These are phyloP conservation scores for Fusarium sp. DNA, from an alignment of 2,329 filamentous ascomycete genomes.

Conservation along the genomic window DNA sequence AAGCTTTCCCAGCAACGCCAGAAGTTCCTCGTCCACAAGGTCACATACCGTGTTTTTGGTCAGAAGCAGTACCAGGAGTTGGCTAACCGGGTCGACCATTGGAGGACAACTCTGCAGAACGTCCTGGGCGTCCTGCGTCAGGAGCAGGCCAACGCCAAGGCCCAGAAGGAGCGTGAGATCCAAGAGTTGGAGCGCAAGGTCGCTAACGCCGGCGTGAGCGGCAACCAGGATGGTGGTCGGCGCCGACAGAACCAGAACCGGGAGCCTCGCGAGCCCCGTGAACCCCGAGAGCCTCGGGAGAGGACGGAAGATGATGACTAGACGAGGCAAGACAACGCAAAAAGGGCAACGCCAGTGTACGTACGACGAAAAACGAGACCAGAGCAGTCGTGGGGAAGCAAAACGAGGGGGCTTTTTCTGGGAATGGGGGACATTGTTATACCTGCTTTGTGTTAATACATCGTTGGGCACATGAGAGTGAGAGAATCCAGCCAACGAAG, in stretches of 20 bases:
- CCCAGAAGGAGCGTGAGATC: constrained; percentile 81
- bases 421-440: constrained; percentile 44
- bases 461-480: constrained; percentile 47
- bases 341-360: constrained; percentile 29
- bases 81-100: constrained; percentile 88
- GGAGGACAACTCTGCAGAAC: constrained; percentile 83
- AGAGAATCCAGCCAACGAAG: constrained; percentile 48
- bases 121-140: constrained; percentile 83
- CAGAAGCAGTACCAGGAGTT: constrained; percentile 99
- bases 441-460: constrained; percentile 54
- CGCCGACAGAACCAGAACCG: constrained; percentile 51
- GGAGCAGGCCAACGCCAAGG: constrained; percentile 84
- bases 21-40: constrained; percentile 95
- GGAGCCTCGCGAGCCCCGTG: constrained; percentile 33
- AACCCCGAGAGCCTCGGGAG: constrained; percentile 52
- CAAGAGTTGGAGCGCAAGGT: constrained; percentile 79
- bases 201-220: constrained; percentile 57
- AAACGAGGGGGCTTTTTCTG: constrained; percentile 38
- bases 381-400: constrained; percentile 33
- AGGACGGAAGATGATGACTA: constrained; percentile 70
- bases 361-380: constrained; percentile 35
- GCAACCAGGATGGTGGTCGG: constrained; percentile 51
- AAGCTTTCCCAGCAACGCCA: constrained; percentile 94
- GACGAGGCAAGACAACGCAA: constrained; percentile 37
- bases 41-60: constrained; percentile 95